Evolutionary conservation across 2,329 filamentous ascomycete species (phyloP), one percentile per base, ranked within the genome.

Genomic region (Alternaria angustiovoidea): DNA sequence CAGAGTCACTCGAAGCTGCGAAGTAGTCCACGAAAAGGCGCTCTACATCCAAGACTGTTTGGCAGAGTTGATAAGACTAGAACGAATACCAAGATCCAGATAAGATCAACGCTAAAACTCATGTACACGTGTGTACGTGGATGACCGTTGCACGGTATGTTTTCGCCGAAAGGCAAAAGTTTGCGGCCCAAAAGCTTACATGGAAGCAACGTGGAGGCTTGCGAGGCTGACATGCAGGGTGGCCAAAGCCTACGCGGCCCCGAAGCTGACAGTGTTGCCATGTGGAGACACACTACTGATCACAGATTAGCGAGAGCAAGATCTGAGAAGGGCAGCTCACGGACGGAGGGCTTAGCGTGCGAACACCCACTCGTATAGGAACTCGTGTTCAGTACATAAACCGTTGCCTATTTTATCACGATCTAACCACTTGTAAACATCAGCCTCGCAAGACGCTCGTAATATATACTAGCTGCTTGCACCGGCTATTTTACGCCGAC

Each of bases 261-360:
- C 32, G n/a, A 49, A 49, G 49, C 44, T 56, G 52, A 59, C 57
- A 56, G 42, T 47, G 46, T 56, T 44, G 47, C 53, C 46, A 48
- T 55, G 57, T 51, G 42, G 57, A 51, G 51, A 24, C 32, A 41
- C 18, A 57, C 53, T 51, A 60, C 41, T 49, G 38, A 59, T 57
- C 57, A 41, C 41, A 64, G 64, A 65, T 66, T 66, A 57, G 56
- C 62, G 64, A 66, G 61, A 44, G 53, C 47, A 38, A 55, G 62
- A 63, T 64, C 62, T 60, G 51, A 28, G 43, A 28, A 51, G 42
- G 49, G 38, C 26, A 47, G 28, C 42, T 44, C 41, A 39, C 49
- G 38, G 46, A 38, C 20, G 38, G 26, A 51, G 30, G 48, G 53
- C 28, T 43, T 34, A 30, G 53, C 46, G 51, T 49, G 46, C 46